Base-by-base conservation (phyloP, 208 protist genomes). In the Leishmania tropica region DNA sequence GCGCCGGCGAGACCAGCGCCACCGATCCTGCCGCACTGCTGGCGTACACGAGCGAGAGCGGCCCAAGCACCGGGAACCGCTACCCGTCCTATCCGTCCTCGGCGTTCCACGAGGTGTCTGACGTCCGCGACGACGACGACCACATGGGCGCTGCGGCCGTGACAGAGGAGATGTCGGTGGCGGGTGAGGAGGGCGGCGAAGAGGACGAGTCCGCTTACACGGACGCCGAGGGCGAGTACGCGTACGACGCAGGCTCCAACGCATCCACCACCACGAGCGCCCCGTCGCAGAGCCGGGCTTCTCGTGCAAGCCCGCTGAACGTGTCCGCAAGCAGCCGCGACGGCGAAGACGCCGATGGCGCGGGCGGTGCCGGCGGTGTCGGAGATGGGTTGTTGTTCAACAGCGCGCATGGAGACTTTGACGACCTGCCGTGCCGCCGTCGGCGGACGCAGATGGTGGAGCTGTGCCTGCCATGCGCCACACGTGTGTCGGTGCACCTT, bases 41-140 rank as follows among this genome's bases (percentile, higher is more conserved):
- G 53, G 40, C 40, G 35, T 48, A 67, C 75, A 51, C 53, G 40
- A 67, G 75, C 56, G 75, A 67, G 11, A 67, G 75, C 56, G 54
- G 28, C 24, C 54, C 51, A 11, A 78, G 75, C 40, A 78, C 53
- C 13, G 53, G 19, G 10, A 78, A 78, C 56, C 75, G 54, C 56
- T 80, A 53, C 37, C 72, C 83, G 37, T 86, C 83, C 17, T 77
- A 75, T 71, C 62, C 83, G 47, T 86, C 83, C 37, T 85, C 85
- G 19, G 80, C 70, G 56, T 80, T 83, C 19, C 80, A 88, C 54
- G 84, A 81, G 47, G 79, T 80, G 31, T 53, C 75, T 10, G 79
- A 85, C 72, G 81, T 75, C 47, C 54, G 42, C 4, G 82, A 86
- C 65, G 75, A 48, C 31, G 72, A 24, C 24, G 80, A 81, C 40